Base-by-base conservation (phyloP, 164 flowering plant species). In the Annona cherimola region DNA sequence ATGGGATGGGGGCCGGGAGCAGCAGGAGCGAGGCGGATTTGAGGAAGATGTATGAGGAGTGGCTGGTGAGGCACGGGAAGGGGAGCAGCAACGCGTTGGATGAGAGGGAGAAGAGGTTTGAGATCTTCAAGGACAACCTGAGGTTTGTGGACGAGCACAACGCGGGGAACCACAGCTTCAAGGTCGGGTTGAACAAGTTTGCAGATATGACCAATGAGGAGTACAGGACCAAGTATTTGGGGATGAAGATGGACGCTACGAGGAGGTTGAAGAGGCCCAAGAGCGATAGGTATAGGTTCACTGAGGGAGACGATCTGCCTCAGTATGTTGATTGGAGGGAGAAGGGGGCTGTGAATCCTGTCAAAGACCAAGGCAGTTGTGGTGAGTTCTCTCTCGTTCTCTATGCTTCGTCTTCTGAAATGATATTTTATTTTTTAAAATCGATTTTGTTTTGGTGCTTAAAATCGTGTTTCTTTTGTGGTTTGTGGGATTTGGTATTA, bases 321-420 rank as follows among this genome's bases (percentile, higher is more conserved):
- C 90, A 92, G 0, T 84, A 77, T 71, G 83, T 92, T 44, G 97
- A 94, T 75, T 94, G 98, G 97, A 88, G 97, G 82, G 72, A 78
- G 73, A 69, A 86, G 63, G 97, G 97, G 5, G 96, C 96, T 39
- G 97, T 94, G 61, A 87, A 42, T 55, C 71, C 41, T 0, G 87
- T 92, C 75, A 94, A 94, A 69, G 94, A 94, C 73, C 98, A 94
- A 76, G 98, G 95, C 11, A 83, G 90, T 78, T 90, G 98, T 62
- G 98, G 97, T 94, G 45, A 84, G 88, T 26, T 26, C 45, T 50
- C 5, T 42, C 43, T 42, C 5, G 35, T 68, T 8, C 60, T 57
- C 26, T 77, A 4, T 43, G 14, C 63, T 43, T 42, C 14, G 19
- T 9, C 26, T 20, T 61, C 64, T 26, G 35, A 26, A 26, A 26